These are phyloP conservation scores for Trichoderma sp. DNA, from an alignment of 2,329 filamentous ascomycete genomes.

Conservation along the genomic window DNA sequence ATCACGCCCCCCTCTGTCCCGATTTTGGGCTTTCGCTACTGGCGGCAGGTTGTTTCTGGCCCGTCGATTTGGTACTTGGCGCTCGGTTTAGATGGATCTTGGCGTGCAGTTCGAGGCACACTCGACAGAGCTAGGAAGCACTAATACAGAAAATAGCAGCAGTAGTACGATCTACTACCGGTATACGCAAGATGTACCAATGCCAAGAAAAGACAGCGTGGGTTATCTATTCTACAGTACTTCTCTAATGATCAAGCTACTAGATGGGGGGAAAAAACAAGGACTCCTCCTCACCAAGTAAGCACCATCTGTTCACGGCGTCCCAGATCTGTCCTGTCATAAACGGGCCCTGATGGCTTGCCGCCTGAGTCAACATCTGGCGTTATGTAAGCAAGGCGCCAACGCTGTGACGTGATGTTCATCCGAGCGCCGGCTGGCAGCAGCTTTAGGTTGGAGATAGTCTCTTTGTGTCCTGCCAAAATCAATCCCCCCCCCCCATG, in stretches of 20 bases:
- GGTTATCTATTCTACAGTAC: not conserved
- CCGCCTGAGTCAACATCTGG: not conserved
- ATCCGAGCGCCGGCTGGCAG: not conserved
- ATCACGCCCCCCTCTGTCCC: not conserved
- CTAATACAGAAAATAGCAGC: not conserved
- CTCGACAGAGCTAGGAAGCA: not conserved
- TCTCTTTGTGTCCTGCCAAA: constrained; percentile 1
- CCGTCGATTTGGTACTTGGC: constrained; percentile 9
- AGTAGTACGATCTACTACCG: not conserved
- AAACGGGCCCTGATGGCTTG: not conserved
- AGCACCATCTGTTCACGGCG: not conserved
- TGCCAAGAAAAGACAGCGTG: not conserved
- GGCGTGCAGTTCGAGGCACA: constrained; percentile 8
- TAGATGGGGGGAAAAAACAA: too few species aligned
- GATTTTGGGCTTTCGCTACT: not conserved
- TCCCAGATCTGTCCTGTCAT: not conserved
- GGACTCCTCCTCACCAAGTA: not conserved
- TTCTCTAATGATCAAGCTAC: too few species aligned
- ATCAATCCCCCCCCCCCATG: constrained; percentile 1
- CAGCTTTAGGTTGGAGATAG: not conserved
- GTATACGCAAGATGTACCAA: not conserved
- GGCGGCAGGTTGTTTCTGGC: not conserved
- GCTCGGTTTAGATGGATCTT: not conserved
- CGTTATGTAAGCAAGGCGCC: constrained; percentile 14
- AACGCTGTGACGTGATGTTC: constrained; percentile 9